Evolutionary conservation across 768 basidiomycete species (phyloP), one percentile per base, ranked within the genome.

Genomic region (Suillus sp.): DNA sequence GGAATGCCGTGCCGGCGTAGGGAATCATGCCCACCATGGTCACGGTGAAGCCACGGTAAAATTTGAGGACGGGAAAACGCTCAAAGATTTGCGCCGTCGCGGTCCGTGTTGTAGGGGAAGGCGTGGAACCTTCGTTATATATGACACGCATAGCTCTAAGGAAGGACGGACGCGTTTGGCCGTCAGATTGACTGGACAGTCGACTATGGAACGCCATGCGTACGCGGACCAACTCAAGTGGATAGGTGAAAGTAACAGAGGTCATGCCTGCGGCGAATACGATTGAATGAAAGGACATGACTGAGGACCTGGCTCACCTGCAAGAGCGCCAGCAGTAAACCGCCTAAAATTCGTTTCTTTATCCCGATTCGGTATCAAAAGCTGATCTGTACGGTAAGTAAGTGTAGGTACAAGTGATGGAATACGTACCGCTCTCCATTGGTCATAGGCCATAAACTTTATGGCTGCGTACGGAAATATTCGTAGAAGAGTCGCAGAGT

Each of bases 401-500:
- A 35, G n/a, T 10, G 59, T 13, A 30, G 8, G 18, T 14, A 25
- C 11, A n/a, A 18, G 11, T 37, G 18, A 50, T 51, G 27, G 53
- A 20, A 5, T 38, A 77, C 82, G 71, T 67, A 96, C 93, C 65
- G 85, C 72, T 76, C 93, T 91, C 62, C 92, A 79, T 73, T 92
- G 87, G 75, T 98, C 96, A 73, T 98, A 99, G 4, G 92, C 86
- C 89, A 98, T 95, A 72, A 95, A 99, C 76, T 96, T 97, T 77
- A 99, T 92, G 64, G 90, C 93, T 34, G 97, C 97, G 71, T 99
- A 98, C 9, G 97, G 97, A 74, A 97, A 96, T 70, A 98, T 90
- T 62, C 97, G 88, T 54, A 97, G 77, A 57, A 99, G 83, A 3
- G 97, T 99, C 38, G 94, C 92, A 16, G 95, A 95, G 75, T 99